Evolutionary conservation across 164 flowering plant genomes (phyloP).

Genomic region (Stephania yunnanensis): DNA sequence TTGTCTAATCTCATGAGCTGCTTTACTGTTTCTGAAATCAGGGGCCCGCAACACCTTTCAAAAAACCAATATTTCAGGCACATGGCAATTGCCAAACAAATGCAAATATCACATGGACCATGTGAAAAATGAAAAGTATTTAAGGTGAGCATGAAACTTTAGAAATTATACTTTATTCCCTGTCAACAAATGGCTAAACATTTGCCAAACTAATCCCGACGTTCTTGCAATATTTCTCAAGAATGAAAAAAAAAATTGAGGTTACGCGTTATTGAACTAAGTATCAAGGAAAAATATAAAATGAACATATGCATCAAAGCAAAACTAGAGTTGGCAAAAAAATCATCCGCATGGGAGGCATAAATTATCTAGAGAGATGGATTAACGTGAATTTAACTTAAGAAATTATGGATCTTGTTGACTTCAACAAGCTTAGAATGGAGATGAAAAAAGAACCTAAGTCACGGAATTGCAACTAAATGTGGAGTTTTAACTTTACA

Average conservation of each 20-base stretch:
- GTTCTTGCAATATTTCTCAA: neutral
- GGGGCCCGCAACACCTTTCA: constrained; percentile 56
- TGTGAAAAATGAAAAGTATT: neutral
- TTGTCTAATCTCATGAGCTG: constrained; percentile 2
- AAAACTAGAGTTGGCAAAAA: neutral
- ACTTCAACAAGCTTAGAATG: neutral
- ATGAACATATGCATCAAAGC: too few species aligned
- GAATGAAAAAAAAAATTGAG: too few species aligned
- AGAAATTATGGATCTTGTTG: neutral
- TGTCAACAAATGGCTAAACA: neutral
- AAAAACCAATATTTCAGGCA: constrained; percentile 9
- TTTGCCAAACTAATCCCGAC: neutral
- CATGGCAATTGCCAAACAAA: neutral
- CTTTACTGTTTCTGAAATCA: constrained; percentile 41
- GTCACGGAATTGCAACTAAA: neutral
- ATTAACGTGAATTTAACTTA: neutral
- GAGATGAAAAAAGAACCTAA: neutral
- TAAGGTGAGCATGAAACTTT: neutral
- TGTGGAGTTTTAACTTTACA: neutral
- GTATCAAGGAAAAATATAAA: too few species aligned
- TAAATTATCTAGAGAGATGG: neutral
- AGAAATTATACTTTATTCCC: neutral
- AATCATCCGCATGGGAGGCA: neutral
- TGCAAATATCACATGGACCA: neutral
- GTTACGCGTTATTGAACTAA: too few species aligned